Conservation (phyloP, 2,329 filamentous ascomycete genomes). For the Akanthomyces dipterigenus region DNA sequence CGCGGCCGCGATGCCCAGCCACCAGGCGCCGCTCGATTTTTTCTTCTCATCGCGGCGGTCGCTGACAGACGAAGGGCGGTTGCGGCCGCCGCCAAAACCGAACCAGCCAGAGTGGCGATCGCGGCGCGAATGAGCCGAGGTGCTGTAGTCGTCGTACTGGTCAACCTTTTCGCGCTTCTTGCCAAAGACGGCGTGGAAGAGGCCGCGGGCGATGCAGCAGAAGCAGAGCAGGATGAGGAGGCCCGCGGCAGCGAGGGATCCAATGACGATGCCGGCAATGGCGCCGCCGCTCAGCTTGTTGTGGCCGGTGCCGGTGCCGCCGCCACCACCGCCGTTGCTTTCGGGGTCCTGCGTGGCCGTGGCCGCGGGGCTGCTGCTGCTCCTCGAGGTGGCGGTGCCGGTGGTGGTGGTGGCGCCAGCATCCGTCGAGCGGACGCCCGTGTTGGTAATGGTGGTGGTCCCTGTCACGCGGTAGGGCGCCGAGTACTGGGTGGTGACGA, state of each 20-base stretch:
- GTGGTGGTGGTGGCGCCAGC: constrained; percentile 38
- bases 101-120: constrained; percentile 53
- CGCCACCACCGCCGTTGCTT: constrained; percentile 21
- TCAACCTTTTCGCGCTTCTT: constrained; percentile 51
- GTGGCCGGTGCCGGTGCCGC: constrained; percentile 30
- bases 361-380: constrained; percentile 12
- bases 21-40: constrained; percentile 42
- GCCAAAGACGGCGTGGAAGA: constrained; percentile 59
- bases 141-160: constrained; percentile 55
- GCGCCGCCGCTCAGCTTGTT: constrained; percentile 59
- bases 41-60: constrained; percentile 41
- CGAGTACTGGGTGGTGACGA: constrained; percentile 49
- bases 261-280: constrained; percentile 76
- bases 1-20: constrained; percentile 46
- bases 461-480: constrained; percentile 46
- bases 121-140: constrained; percentile 41
- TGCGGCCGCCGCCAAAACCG: constrained; percentile 33
- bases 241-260: constrained; percentile 58
- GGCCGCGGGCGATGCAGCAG: constrained; percentile 60
- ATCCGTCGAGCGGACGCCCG: constrained; percentile 41
- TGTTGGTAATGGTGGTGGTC: constrained; percentile 47
- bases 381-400: constrained; percentile 42
- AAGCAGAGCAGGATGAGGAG: constrained; percentile 66
- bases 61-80: constrained; percentile 30
- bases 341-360: constrained; percentile 38